These are phyloP conservation scores for Onygenales sp. DNA, from an alignment of 2,329 filamentous ascomycete genomes.

Conservation along the genomic window DNA sequence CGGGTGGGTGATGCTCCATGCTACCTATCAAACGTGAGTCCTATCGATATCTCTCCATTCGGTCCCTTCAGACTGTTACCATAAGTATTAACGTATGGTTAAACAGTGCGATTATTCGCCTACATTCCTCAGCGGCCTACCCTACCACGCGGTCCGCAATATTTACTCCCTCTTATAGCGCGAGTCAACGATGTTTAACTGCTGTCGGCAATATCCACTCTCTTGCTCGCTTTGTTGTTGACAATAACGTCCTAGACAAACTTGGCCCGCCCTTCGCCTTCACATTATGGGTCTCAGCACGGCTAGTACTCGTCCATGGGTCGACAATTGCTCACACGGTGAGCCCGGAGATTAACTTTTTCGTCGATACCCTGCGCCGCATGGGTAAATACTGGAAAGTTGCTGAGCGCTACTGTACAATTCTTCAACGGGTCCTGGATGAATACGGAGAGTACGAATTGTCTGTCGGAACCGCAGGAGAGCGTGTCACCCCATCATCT, in stretches of 20 bases:
- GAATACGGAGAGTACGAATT: slow-evolving; percentile 74
- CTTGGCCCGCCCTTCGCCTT: slow-evolving; percentile 88
- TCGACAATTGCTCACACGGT: slow-evolving; percentile 80
- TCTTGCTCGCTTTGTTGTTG: slow-evolving; percentile 67
- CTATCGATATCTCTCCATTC: neutral
- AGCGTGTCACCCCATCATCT: slow-evolving; percentile 66
- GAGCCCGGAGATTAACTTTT: slow-evolving; percentile 67
- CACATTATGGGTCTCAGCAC: slow-evolving; percentile 82
- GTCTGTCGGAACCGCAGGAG: slow-evolving; percentile 45
- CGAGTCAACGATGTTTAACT: slow-evolving; percentile 69
- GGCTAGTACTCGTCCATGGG: slow-evolving; percentile 78
- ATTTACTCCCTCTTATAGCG: slow-evolving; percentile 80
- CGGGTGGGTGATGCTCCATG: slow-evolving; percentile 84
- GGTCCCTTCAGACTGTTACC: slow-evolving; percentile 6
- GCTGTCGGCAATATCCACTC: slow-evolving; percentile 77
- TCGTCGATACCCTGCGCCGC: slow-evolving; percentile 70
- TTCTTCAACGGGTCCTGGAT: slow-evolving; percentile 74
- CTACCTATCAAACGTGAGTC: slow-evolving; percentile 71
- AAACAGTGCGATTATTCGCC: slow-evolving; percentile 63
- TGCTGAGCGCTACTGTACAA: slow-evolving; percentile 67
- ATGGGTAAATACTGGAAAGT: slow-evolving; percentile 83
- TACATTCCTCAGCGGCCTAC: slow-evolving; percentile 88
- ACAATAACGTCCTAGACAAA: slow-evolving; percentile 64
- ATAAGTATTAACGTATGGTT: slow-evolving; percentile 9
- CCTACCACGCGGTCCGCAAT: slow-evolving; percentile 80